Base-by-base conservation (phyloP, 345 rosid species). In the Euphorbia peplus region DNA sequence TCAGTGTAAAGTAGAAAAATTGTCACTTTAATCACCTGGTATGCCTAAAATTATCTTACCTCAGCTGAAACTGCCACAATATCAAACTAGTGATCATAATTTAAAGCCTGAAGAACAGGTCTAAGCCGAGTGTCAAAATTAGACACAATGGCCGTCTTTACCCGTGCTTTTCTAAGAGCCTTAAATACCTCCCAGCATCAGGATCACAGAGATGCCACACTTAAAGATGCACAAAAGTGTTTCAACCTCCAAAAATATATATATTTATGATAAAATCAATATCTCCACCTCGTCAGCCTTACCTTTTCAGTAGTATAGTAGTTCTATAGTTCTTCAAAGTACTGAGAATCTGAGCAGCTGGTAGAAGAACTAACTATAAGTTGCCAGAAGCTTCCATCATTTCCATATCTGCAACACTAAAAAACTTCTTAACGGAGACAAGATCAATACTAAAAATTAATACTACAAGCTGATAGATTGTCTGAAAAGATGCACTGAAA, bases 151-250 rank as follows among this genome's bases (percentile, higher is more conserved):
- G 93, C 98, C 76, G 90, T 65, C 72, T 95, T 95, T 9, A 95
- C 90, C 12, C 97, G 96, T 1, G 90, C 90, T 73, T 81, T 77
- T 69, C 82, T 88, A 37, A 95, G 82, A 64, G 97, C 96, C 73
- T 79, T 79, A 61, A 95, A 95, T 42, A 91, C 96, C 70, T 85
- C 83, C 76, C 93, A 39, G 98, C 96, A 28, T 88, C 93, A 24
- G 96, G 96, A 78, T 95, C 99, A 75, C 93, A 88, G 18, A 95
- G 83, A 84, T 87, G 93, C 99, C 99, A 95, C 11, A 98, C 99
- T 98, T 95, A 74, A 44, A 22, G 70, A 76, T 72, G 25, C 59
- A 72, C 50, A 46, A 42, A 4, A 54, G 15, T 4, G 42, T 62
- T 52, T 71, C 18, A 42, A 63, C 48, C 52, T 16, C 6, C 65